phyloP scores from a whole-genome alignment of 352 stramenopile genomes.

The Globisporangium canariense region DNA sequence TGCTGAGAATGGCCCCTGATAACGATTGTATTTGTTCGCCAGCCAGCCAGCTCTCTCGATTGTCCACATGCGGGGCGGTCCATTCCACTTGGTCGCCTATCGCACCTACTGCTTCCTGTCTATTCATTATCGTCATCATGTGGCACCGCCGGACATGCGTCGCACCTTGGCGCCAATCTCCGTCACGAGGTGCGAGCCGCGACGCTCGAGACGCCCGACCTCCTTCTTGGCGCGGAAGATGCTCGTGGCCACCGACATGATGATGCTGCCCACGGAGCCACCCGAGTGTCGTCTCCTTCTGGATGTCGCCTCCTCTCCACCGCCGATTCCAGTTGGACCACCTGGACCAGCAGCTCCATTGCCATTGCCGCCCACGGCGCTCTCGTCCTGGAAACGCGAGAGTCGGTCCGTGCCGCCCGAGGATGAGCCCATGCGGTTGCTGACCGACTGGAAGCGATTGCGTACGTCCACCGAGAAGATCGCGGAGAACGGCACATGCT shows the following conservation, averaged over 20 bases:
- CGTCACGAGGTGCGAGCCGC: slow-evolving; percentile 40
- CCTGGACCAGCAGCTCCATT: slow-evolving; percentile 1
- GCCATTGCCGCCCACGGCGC: neutral
- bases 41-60: neutral
- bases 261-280: slow-evolving; percentile 54
- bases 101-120: neutral
- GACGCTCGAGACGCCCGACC: slow-evolving; percentile 26
- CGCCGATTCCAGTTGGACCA: neutral
- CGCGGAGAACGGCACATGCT: slow-evolving; percentile 52
- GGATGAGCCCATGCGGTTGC: slow-evolving; percentile 37
- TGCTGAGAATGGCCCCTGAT: neutral
- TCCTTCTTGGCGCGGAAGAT: slow-evolving; percentile 46
- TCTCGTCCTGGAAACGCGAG: slow-evolving; percentile 20
- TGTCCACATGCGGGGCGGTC: neutral
- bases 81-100: neutral
- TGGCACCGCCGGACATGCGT: neutral
- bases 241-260: slow-evolving; percentile 50
- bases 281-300: slow-evolving; percentile 35
- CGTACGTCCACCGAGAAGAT: slow-evolving; percentile 67
- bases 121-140: neutral
- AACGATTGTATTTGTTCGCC: neutral
- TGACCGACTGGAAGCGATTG: slow-evolving; percentile 36
- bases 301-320: neutral
- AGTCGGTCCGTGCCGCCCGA: slow-evolving; percentile 24
- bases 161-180: slow-evolving; percentile 29